Evolutionary conservation across 2,329 filamentous ascomycete species (phyloP), one percentile per base, ranked within the genome.

Genomic region (Arachnopeziza araneosa): DNA sequence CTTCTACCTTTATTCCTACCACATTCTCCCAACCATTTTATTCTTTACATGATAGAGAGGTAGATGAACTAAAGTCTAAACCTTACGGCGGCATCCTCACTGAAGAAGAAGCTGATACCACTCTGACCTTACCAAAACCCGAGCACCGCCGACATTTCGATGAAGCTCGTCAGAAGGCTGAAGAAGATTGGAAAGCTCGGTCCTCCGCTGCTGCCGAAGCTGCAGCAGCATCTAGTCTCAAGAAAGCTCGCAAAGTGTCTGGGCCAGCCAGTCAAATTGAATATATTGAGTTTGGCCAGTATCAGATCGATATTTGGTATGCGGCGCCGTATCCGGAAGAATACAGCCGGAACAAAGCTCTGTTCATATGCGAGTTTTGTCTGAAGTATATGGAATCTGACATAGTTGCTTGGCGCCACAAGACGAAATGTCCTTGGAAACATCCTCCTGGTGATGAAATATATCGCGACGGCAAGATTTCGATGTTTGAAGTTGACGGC

Each of bases 301-400:
- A 89, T 81, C 95, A 99, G 74, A 99, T 99, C 68, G 95, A 99
- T 73, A 99, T 95, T 2, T 98, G 95, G 93, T 97, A 99, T 76
- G 93, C 95, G 30, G 95, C 95, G 49, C 96, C 95, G 14, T 99
- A 99, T 72, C 95, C 95, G 0, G 95, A 97, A 73, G 95, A 99
- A 75, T 99, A 99, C 78, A 98, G 92, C 73, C 87, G 93, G 65
- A 98, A 99, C 72, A 88, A 91, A 30, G 90, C 96, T 48, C 83
- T 99, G n/a, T 98, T 96, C 75, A 98, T 99, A 64, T 99, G 95
- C 80, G 96, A 99, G 74, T 97, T 97, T 76, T 99, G 95, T 70
- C 81, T 99, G 24, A 88, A 85, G 66, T 99, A 99, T 75, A 97
- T 91, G 70, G 91, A 88, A 63, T 87, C 93, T 70, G 79, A 86